A percentile compares a stretch with the other conserved stretches of the same genome.
Evolutionary conservation across 2,329 filamentous ascomycete species (phyloP).

Genomic region (Aciculosporium take): DNA sequence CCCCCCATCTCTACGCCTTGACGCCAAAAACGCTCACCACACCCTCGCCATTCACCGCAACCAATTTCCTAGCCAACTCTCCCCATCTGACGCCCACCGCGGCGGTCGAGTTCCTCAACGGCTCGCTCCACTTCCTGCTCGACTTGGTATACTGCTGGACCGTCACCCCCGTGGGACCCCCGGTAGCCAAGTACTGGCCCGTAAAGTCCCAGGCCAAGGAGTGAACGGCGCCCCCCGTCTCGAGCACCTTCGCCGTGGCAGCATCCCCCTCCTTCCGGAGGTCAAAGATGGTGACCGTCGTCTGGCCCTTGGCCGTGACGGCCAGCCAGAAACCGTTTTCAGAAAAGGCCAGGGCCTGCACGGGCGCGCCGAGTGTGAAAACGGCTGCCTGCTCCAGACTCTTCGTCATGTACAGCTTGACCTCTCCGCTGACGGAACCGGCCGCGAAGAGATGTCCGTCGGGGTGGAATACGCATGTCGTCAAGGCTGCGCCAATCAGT

Average conservation of each 20-base stretch:
- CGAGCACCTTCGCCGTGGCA: constrained; percentile 68
- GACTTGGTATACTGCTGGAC: constrained; percentile 85
- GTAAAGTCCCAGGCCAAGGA: constrained; percentile 85
- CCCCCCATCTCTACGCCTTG: constrained; percentile 25
- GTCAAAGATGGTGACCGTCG: constrained; percentile 75
- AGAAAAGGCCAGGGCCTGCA: constrained; percentile 71
- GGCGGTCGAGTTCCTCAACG: constrained; percentile 59
- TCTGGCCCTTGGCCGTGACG: constrained; percentile 62
- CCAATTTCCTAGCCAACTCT: constrained; percentile 54
- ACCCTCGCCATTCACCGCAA: constrained; percentile 63
- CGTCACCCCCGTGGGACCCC: constrained; percentile 64
- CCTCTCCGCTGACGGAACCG: constrained; percentile 63
- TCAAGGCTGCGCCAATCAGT: constrained; percentile 41
- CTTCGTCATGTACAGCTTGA: constrained; percentile 82
- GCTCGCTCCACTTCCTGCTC: constrained; percentile 79
- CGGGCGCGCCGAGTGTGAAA: constrained; percentile 54
- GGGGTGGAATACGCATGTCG: constrained; percentile 76
- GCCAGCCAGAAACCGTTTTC: constrained; percentile 97
- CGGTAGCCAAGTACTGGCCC: constrained; percentile 78
- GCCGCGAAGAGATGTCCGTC: constrained; percentile 89
- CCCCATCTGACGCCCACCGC: constrained; percentile 70
- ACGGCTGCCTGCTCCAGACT: constrained; percentile 62
- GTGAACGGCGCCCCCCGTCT: constrained; percentile 65
- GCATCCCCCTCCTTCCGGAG: constrained; percentile 80
- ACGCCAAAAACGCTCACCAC: constrained; percentile 55